These are phyloP conservation scores for Clavispora santaluciae DNA, from an alignment of 805 yeast genomes.

Conservation along the genomic window DNA sequence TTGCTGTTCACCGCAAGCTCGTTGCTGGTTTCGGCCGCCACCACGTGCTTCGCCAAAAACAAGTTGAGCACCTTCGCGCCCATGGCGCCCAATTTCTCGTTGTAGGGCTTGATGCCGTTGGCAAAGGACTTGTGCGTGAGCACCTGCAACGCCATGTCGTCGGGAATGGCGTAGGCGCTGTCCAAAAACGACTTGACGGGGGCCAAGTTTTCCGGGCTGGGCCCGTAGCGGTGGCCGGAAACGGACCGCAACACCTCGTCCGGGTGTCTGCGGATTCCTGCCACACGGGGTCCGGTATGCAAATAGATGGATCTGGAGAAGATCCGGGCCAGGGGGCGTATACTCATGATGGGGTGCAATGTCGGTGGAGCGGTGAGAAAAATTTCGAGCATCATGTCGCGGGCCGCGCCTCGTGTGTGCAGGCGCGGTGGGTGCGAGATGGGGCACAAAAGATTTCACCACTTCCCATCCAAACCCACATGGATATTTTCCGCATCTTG, in stretches of 20 bases:
- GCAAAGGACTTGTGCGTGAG: slow-evolving; percentile 94
- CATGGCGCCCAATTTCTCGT: slow-evolving; percentile 73
- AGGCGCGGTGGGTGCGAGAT: slow-evolving; percentile 5
- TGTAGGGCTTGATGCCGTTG: slow-evolving; percentile 84
- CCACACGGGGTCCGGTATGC: slow-evolving; percentile 53
- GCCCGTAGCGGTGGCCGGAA: slow-evolving; percentile 46
- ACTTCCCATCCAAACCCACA: slow-evolving; percentile 22
- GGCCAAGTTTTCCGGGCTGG: slow-evolving; percentile 42
- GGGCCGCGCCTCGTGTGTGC: not conserved
- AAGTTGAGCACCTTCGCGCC: slow-evolving; percentile 62
- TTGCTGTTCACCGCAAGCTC: slow-evolving; percentile 40
- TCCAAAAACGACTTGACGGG: slow-evolving; percentile 46
- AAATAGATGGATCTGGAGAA: slow-evolving; percentile 30
- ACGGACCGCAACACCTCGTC: slow-evolving; percentile 38
- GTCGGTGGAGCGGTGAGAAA: not conserved
- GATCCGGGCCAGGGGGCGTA: slow-evolving; percentile 9
- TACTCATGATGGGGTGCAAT: slow-evolving; percentile 7
- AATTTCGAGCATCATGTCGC: slow-evolving; percentile 1
- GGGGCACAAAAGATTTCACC: not conserved
- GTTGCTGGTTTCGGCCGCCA: slow-evolving; percentile 24
- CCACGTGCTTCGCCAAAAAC: slow-evolving; percentile 40
- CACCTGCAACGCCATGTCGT: slow-evolving; percentile 66
- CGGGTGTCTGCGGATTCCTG: slow-evolving; percentile 70
- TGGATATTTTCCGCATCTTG: slow-evolving; percentile 87
- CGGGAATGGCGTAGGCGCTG: slow-evolving; percentile 50